Base-by-base conservation (phyloP, 192 early-diverging fungal species). In the Entomortierella beljakovae region DNA sequence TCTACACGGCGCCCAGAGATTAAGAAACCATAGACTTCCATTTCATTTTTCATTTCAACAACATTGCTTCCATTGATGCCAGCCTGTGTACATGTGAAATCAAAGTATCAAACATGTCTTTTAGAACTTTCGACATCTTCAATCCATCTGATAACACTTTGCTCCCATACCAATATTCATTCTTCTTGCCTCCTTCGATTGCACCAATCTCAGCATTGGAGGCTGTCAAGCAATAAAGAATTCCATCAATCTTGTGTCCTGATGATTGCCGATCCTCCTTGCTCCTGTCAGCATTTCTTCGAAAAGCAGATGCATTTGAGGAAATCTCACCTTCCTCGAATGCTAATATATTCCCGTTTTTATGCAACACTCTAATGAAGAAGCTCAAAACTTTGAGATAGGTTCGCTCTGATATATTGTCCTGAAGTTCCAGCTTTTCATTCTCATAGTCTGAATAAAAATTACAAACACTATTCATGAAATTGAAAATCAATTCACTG, bases 141-240 rank as follows among this genome's bases (percentile, higher is more conserved):
- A 25, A 51, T 7, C 20, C 49, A 51, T 51, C 6, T 5, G 49
- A 51, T 51, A 51, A 18, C 49, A 6, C 18, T 25, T 51, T 22
- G 49, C 49, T 51, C 6, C 49, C 49, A 51, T 51, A 51, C 23
- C 23, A 51, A n/a, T 15, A 22, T 51, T 51, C 23, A 25, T 25
- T 51, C 23, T 51, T 18, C 49, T 51, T 51, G 16, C 49, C 18
- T 6, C 20, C 49, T 51, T 51, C 49, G 49, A 51, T 51, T 51
- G 49, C 49, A 18, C 49, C 49, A 18, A 51, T 51, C 49, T 51
- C 49, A 51, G 49, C 49, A 51, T 51, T 51, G 49, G 49, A 51
- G 18, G 49, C 49, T 18, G 20, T 25, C 49, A 18, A 51, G 49
- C 18, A 51, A 51, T 51, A 51, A n/a, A 18, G 6, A 15, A 51